Conservation (phyloP, 805 yeast genomes). For the Ogataea siamensis region DNA sequence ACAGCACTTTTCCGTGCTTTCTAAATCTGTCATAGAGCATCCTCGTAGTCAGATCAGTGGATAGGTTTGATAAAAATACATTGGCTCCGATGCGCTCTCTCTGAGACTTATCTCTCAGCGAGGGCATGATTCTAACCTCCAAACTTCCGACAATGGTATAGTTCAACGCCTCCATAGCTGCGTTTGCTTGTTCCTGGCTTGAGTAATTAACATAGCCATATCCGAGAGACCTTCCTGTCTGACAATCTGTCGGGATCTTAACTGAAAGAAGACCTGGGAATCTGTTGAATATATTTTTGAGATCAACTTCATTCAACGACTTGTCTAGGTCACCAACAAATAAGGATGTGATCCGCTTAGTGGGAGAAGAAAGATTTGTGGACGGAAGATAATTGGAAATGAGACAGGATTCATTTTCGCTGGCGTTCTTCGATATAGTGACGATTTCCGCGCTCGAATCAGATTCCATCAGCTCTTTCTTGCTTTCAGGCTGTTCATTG, state of each 20-base stretch:
- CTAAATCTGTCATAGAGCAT: constrained; percentile 30
- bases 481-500: constrained; percentile 2
- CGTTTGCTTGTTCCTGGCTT: constrained; percentile 47
- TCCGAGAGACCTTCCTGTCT: constrained; percentile 57
- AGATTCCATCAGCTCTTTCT: constrained; percentile 13
- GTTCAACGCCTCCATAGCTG: constrained; percentile 58
- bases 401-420: neutral
- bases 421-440: constrained; percentile 14
- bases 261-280: constrained; percentile 52
- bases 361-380: constrained; percentile 1
- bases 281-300: constrained; percentile 43
- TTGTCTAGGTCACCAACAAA: constrained; percentile 64
- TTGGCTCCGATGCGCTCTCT: constrained; percentile 48
- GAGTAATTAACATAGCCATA: constrained; percentile 72
- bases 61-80: constrained; percentile 47
- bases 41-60: constrained; percentile 34
- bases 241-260: constrained; percentile 57
- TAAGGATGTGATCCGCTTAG: constrained; percentile 34
- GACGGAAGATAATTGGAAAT: neutral
- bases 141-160: constrained; percentile 39
- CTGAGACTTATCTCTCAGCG: constrained; percentile 42
- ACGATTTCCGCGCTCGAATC: constrained; percentile 23
- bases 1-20: constrained; percentile 28
- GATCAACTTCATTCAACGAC: constrained; percentile 46
- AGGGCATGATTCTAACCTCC: constrained; percentile 57